Evolutionary conservation across 2,329 filamentous ascomycete species (phyloP), one percentile per base, ranked within the genome.

Genomic region (Alternaria sp.): DNA sequence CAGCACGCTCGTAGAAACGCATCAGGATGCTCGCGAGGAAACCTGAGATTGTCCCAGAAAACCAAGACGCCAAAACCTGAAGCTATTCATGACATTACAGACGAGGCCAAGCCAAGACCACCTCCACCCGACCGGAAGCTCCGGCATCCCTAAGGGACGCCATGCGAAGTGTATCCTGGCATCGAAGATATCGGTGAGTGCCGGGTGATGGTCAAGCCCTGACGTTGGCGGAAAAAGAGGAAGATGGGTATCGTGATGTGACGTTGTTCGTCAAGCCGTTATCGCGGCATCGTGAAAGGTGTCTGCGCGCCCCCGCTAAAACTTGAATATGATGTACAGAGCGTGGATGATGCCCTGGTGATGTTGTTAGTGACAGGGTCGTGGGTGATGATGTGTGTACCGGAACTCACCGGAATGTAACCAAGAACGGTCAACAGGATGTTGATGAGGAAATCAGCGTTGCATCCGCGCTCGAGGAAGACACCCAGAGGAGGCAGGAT

Each of bases 381-480:
- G 6, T 15, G 25, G 14, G 46, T n/a, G 23, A 37, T 37, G 30
- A 11, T 49, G 51, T 15, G 21, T n/a, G 45, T 12, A 37, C 44
- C 46, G 61, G 49, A 57, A 71, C 74, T 41, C 69, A 78, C 92
- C 69, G 91, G 91, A 76, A 94, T 87, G 82, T 83, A 82, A 78
- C 80, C 78, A 21, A 80, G 72, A 60, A 78, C 71, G 74, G 93
- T 96, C 83, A 96, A 85, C 77, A 94, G 87, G 82, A 97, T 92
- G 90, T 96, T 97, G 88, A 97, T 96, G 82, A 95, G 86, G 77
- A 97, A 86, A 80, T 97, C 92, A 71, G 90, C 89, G 79, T 90
- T 90, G 84, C 94, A 97, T 76, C 94, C 94, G 74, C 91, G 89
- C 90, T 97, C 94, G 73, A 97, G 92, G 88, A 97, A 96, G 80